Conservation (phyloP, 2,329 filamentous ascomycete species). For the Cordyceps tenuipes region DNA sequence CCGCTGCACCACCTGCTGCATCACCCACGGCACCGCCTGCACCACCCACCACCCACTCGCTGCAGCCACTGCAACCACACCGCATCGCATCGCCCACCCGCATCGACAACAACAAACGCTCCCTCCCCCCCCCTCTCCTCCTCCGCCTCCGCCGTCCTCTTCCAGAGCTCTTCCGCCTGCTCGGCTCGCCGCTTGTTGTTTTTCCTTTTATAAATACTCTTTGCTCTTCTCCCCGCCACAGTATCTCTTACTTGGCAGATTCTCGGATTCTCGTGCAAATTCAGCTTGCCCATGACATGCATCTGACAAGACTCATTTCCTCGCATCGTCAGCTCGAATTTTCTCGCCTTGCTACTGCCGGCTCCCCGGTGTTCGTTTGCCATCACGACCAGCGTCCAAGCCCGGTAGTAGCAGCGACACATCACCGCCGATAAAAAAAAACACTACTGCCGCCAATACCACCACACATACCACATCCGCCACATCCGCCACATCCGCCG, state of each 20-base stretch:
- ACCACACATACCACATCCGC: neutral
- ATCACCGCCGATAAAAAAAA: neutral
- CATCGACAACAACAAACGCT: constrained; percentile 2
- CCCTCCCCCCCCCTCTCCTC: neutral
- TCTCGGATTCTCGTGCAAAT: neutral
- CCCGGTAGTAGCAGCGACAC: neutral
- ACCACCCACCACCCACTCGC: neutral
- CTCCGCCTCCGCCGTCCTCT: neutral
- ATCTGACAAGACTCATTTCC: neutral
- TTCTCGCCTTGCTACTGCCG: neutral
- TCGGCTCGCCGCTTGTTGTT: neutral
- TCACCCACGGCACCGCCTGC: neutral
- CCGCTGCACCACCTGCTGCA: neutral
- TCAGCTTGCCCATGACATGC: neutral
- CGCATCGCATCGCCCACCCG: constrained; percentile 1
- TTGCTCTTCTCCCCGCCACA: neutral
- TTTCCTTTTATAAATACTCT: neutral
- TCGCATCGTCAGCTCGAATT: neutral
- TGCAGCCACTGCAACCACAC: constrained; percentile 2
- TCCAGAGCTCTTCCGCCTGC: neutral
- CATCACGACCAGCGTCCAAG: neutral
- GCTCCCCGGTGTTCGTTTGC: neutral
- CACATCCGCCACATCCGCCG: neutral
- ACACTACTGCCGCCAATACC: neutral
- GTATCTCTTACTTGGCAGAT: neutral